Evolutionary conservation across 1,139 yeast species (phyloP).

Genomic region (Suhomyces panamericanus): DNA sequence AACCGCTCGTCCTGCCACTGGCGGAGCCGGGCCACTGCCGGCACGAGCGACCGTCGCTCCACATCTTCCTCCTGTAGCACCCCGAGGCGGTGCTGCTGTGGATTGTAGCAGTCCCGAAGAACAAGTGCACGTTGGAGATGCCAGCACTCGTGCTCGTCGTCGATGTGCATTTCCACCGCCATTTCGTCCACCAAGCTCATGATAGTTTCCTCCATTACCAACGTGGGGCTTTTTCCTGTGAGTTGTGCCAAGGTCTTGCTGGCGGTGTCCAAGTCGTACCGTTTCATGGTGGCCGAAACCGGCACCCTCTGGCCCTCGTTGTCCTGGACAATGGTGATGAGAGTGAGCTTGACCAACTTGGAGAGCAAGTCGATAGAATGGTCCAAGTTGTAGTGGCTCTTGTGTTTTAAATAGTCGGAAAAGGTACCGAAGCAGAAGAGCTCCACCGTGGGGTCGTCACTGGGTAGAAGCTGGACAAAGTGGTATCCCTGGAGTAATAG

Average conservation of each 20-base stretch:
- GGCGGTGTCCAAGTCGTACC: constrained; percentile 25
- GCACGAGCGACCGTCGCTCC: constrained; percentile 18
- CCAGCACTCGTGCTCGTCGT: constrained; percentile 25
- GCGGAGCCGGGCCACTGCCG: constrained; percentile 19
- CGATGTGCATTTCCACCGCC: constrained; percentile 29
- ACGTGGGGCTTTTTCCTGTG: constrained; percentile 5
- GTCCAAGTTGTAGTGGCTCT: constrained; percentile 16
- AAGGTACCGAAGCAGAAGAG: constrained; percentile 41
- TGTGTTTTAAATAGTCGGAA: constrained; percentile 26
- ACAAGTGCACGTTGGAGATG: constrained; percentile 20
- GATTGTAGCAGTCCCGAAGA: constrained; percentile 36
- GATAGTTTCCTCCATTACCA: constrained; percentile 21
- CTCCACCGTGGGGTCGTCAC: constrained; percentile 26
- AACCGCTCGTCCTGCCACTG: constrained; percentile 26
- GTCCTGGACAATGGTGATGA: constrained; percentile 27
- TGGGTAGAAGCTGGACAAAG: constrained; percentile 10
- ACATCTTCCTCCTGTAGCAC: constrained; percentile 28
- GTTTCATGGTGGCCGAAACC: constrained; percentile 16
- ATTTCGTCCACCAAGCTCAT: constrained; percentile 28
- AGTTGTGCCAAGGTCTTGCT: constrained; percentile 6
- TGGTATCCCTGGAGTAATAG: constrained; percentile 11
- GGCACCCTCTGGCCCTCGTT: constrained; percentile 25
- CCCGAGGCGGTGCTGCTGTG: constrained; percentile 19
- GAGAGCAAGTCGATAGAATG: constrained; percentile 10
- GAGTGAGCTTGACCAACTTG: constrained; percentile 32